These are phyloP conservation scores for Triticum urartu DNA, from an alignment of 176 grass and related monocot genomes.

Conservation along the genomic window DNA sequence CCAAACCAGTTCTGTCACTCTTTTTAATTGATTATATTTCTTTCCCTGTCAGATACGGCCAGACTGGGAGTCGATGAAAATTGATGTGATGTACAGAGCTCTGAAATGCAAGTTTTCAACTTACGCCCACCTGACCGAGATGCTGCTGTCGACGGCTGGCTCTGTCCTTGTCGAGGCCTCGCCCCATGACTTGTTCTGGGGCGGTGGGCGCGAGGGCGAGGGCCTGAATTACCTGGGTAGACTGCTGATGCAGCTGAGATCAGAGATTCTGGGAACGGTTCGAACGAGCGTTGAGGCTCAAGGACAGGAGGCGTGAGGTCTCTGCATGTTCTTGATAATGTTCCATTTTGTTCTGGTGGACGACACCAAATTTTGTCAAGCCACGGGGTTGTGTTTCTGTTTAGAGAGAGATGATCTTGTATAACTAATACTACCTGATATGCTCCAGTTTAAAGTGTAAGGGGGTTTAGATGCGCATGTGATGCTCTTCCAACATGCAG, in stretches of 20 bases:
- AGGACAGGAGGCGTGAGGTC: not conserved
- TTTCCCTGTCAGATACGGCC: constrained; percentile 45
- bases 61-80: constrained; percentile 80
- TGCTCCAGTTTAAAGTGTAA: not conserved
- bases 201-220: constrained; percentile 76
- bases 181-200: constrained; percentile 95
- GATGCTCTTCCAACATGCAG: too few relatives aligned
- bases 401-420: not conserved
- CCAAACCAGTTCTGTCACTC: not conserved
- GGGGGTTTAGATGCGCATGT: too few relatives aligned
- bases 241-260: constrained; percentile 79
- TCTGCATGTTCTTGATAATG: not conserved
- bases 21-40: not conserved
- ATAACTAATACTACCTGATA: not conserved
- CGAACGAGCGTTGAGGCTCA: not conserved
- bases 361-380: not conserved
- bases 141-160: constrained; percentile 78
- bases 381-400: not conserved
- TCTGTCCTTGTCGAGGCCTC: constrained; percentile 93
- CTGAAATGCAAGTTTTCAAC: constrained; percentile 77
- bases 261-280: constrained; percentile 46
- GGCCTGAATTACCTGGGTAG: constrained; percentile 93
- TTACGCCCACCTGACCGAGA: constrained; percentile 57
- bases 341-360: not conserved
- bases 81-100: constrained; percentile 75